A percentile compares a stretch with the other conserved stretches of the same genome.
phyloP scores from a whole-genome alignment of 345 rosid genomes.

The Erysimum cheiranthoides region DNA sequence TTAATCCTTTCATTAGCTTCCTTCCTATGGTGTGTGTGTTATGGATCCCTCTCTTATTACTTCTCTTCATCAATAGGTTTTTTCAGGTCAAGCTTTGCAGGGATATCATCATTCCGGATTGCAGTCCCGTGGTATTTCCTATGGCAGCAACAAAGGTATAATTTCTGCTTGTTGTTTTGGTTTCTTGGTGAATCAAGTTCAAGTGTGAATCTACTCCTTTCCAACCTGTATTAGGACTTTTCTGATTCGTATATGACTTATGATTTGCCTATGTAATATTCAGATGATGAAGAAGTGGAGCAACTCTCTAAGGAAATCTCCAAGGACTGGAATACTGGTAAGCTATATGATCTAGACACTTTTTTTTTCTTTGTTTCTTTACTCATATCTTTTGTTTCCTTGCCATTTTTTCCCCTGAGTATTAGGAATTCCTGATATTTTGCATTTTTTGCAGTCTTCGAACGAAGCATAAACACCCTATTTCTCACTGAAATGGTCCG shows the following conservation, averaged over 20 bases:
- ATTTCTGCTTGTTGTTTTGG: background rate
- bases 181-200: background rate
- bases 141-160: conserved; percentile 67
- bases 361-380: background rate
- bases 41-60: background rate
- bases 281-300: conserved; percentile 92
- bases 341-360: background rate
- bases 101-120: conserved; percentile 54
- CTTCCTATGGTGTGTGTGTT: conserved; percentile 9
- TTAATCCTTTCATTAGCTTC: conserved; percentile 6
- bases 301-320: conserved; percentile 89
- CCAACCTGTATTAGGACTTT: background rate
- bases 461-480: conserved; percentile 84
- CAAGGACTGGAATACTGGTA: conserved; percentile 99
- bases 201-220: conserved; percentile 15
- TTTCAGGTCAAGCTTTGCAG: conserved; percentile 62
- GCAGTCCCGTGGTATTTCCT: conserved; percentile 56
- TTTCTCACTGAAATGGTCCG: conserved; percentile 98
- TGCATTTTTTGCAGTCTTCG: conserved; percentile 69
- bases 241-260: background rate
- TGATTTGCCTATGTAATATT: conserved; percentile 31
- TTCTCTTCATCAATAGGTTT: conserved; percentile 49
- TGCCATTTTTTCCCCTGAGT: background rate
- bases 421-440: conserved; percentile 30
- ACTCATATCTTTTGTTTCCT: background rate